These are phyloP conservation scores for Heliamphora exappendiculata DNA, from an alignment of 148 eudicot species.

Conservation along the genomic window DNA sequence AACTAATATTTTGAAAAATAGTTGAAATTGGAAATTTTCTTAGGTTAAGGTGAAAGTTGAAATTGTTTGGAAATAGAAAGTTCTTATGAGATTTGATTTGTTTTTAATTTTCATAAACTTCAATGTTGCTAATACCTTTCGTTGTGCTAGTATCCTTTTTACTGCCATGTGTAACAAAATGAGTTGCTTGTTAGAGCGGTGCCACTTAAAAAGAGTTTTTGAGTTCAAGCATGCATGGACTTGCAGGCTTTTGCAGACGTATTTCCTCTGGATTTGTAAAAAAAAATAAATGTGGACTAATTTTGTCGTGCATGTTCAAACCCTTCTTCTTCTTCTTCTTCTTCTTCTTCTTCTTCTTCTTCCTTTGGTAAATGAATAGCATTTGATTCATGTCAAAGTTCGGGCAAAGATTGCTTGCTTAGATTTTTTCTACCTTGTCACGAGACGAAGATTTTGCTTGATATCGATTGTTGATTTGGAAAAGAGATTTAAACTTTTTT, in stretches of 20 bases:
- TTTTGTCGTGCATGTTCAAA: not conserved
- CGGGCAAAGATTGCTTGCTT: not conserved
- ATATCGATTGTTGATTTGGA: not conserved
- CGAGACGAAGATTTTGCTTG: not conserved
- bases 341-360: no score
- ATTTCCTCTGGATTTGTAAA: not conserved
- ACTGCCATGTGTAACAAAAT: not conserved
- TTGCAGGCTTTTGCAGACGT: not conserved
- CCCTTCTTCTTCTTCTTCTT: not conserved
- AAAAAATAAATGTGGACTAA: not conserved
- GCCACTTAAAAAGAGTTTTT: no score
- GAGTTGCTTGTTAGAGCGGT: not conserved
- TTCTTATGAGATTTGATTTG: no score
- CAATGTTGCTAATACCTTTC: not conserved
- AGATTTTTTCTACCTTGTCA: not conserved
- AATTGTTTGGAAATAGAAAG: no score
- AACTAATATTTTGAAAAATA: not conserved
- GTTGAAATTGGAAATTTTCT: not conserved
- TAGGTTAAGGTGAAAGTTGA: not conserved
- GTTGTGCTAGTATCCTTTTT: not conserved
- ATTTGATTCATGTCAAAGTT: not conserved
- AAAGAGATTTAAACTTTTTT: not conserved
- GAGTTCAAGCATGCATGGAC: not conserved
- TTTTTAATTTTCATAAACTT: not conserved
- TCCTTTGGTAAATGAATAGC: not conserved